Base-by-base conservation (phyloP, 2,329 filamentous ascomycete species). In the Whalleya microplaca region DNA sequence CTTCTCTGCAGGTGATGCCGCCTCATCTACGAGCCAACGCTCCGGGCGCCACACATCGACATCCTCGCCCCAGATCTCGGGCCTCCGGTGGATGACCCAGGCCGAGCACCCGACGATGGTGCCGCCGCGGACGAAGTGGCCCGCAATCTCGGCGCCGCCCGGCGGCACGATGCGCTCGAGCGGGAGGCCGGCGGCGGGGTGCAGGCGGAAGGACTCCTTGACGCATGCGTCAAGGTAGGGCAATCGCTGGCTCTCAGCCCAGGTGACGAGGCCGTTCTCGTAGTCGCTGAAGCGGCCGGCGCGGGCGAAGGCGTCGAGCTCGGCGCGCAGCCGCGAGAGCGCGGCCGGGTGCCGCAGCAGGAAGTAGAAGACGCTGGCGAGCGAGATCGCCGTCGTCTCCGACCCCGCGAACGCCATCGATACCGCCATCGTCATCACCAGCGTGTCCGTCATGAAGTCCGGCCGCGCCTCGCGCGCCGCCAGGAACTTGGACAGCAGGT, bases 331-430 rank as follows among this genome's bases (percentile, higher is more conserved):
- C 41, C 79, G 80, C 2, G 71, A 67, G 58, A 89, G 82, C 14
- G 78, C 79, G 0, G 63, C 40, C 0, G 86, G 86, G 64, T 86
- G 83, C 66, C 86, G 87, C 37, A 92, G 78, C 2, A 93, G 74
- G 71, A 86, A 87, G 73, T 93, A 93, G 66, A 94, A 90, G 0
- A 92, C 82, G 6, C 86, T 81, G 5, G 84, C 83, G 0, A 93
- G 79, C 6, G 83, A 85, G 67, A 93, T 93, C 41, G 88, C 90
- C 0, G 90, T 94, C 0, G 90, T 94, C 72, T 95, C 91, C 2
- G 84, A 88, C 2, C 90, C 90, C 0, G 91, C 91, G 64, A 89
- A 85, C 0, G 82, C 82, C 87, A 90, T 90, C 55, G 80, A 85
- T n/a, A 87, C 83, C 48, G 86, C 87, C 75, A 89, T 88, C 6